phyloP scores from a whole-genome alignment of 257 asterid species.

The Henckelia pumila region DNA sequence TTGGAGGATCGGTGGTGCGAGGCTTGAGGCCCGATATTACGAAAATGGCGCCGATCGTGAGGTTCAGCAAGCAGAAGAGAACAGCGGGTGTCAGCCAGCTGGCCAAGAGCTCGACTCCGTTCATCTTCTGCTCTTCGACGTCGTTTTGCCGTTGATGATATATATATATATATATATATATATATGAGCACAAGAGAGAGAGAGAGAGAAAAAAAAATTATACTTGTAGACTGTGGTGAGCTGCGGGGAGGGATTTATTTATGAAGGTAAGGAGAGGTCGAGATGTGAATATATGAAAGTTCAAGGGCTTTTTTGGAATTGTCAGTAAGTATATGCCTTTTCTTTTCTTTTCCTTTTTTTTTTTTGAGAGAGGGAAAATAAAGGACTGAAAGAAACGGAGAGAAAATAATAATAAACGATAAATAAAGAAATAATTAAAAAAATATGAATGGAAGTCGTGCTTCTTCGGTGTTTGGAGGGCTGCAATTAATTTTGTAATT shows the following conservation, averaged over 20 bases:
- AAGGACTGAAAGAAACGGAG: too few species aligned
- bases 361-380: too few species aligned
- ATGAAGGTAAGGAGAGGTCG: background rate
- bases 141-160: background rate
- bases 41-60: conserved; percentile 47
- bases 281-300: background rate
- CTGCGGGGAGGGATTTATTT: background rate
- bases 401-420: too few species aligned
- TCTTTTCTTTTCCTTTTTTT: too few species aligned
- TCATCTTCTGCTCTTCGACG: conserved; percentile 22
- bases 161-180: too few species aligned
- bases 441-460: too few species aligned
- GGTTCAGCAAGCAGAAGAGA: conserved; percentile 62
- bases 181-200: background rate
- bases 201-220: too few species aligned
- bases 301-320: background rate
- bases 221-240: too few species aligned
- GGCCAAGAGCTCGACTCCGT: conserved; percentile 26
- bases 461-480: too few species aligned
- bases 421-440: too few species aligned
- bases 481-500: too few species aligned
- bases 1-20: conserved; percentile 1
- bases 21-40: conserved; percentile 36
- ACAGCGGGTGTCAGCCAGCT: conserved; percentile 50
- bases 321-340: too few species aligned